These are phyloP conservation scores for Syzygium aqueum DNA, from an alignment of 345 rosid genomes.

Conservation along the genomic window DNA sequence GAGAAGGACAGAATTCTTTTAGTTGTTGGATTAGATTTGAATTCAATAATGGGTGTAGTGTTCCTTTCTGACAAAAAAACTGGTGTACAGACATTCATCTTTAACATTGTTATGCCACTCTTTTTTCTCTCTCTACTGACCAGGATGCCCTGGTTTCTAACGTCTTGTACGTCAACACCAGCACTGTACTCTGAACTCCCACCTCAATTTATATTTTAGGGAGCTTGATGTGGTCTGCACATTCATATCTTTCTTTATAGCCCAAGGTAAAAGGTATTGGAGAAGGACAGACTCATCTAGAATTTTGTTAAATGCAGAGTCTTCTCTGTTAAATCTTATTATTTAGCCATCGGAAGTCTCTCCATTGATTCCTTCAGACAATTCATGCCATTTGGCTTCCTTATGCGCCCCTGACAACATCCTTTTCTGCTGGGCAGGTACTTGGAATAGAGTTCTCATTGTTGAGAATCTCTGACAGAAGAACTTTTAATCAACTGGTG, in stretches of 20 bases:
- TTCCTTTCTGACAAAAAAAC: not conserved
- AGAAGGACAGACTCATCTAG: not conserved
- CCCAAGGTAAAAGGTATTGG: not conserved
- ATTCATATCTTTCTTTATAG: not conserved
- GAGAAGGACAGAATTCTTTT: not conserved
- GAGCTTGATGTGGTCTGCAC: not conserved
- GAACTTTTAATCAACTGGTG: not conserved
- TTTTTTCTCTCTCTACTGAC: not conserved
- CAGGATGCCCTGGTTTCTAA: not conserved
- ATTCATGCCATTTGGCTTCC: not conserved
- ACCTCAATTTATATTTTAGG: not conserved
- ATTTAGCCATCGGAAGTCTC: not conserved
- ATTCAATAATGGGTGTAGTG: not conserved
- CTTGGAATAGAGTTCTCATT: not conserved
- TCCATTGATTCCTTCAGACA: not conserved
- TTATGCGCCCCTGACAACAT: not conserved
- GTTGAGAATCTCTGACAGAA: not conserved
- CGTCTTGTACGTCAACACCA: not conserved
- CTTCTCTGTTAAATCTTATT: not conserved
- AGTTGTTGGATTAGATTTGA: not conserved
- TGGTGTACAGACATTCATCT: not conserved
- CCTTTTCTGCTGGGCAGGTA: not conserved
- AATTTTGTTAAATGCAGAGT: not conserved
- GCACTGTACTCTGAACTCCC: not conserved
- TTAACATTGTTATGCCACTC: not conserved